Evolutionary conservation across 305 asterid species (phyloP), one percentile per base, ranked within the genome.

Genomic region (Plantago rigida): DNA sequence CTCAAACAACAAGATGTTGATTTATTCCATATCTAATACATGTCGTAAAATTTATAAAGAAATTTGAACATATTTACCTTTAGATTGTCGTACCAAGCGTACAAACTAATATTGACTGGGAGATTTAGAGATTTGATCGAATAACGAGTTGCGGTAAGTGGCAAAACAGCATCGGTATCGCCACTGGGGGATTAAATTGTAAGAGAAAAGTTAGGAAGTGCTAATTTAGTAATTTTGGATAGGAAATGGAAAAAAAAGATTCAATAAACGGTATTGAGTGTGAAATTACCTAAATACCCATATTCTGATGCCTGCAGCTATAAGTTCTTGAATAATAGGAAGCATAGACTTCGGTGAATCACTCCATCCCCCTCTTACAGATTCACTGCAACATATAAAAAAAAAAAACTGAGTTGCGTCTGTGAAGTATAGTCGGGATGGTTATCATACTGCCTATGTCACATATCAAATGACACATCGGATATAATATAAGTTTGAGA

Each of bases 331-430:
- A 66, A 78, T 60, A 47, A 83, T 83, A 56, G 87, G 82, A 60
- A 83, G 85, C 80, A 79, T 75, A 29, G 87, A 73, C 72, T 42
- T 75, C 19, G 87, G 90, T 51, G 87, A 81, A 75, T 83, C 83
- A 28, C 62, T 75, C 90, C 90, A 83, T 3, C 67, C 72, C 45
- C 82, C 77, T 61, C 85, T 79, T 57, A 79, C 7, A 29, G 26
- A 68, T 26, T 78, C 82, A 63, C 90, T 81, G 75, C 74, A 7
- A 48, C 17, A 59, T 24, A 9, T 36, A 56, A 1, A 22, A 22
- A 22, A 22, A 1, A 22, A 22, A 2, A 22, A 22, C 0, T 1
- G 26, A 22, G 2, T 22, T 22, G 26, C 2, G 26, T 22, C 2
- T 1, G 26, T 22, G 26, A 22, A 22, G 19, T 17, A 17, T 17